phyloP scores from a whole-genome alignment of 1,284 basidiomycete genomes.

The Fomitopsis schrenkii region DNA sequence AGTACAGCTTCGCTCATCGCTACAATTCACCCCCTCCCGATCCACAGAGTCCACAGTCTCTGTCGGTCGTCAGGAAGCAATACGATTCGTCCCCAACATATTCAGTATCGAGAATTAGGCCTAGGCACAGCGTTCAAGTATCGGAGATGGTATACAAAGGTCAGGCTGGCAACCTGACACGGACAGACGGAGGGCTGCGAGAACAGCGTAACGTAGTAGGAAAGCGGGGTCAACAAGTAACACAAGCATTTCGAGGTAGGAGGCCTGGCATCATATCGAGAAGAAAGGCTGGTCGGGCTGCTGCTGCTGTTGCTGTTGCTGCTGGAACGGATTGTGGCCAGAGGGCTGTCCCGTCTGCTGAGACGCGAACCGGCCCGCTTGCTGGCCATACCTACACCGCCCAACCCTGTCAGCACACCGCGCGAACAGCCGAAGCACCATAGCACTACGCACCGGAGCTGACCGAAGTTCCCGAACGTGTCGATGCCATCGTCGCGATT shows the following conservation, averaged over 20 bases:
- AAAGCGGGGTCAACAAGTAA: neutral
- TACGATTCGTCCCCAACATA: too few relatives aligned
- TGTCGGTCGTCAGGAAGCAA: too few relatives aligned
- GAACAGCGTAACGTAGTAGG: neutral
- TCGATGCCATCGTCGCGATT: conserved; percentile 84
- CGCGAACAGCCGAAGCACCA: neutral
- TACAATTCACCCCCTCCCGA: too few relatives aligned
- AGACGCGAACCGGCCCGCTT: conserved; percentile 50
- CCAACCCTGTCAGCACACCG: neutral
- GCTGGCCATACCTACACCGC: conserved; percentile 56
- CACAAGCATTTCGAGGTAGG: neutral
- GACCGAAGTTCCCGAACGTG: conserved; percentile 89
- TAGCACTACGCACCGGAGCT: conserved; percentile 51
- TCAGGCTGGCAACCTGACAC: too few relatives aligned
- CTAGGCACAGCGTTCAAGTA: too few relatives aligned
- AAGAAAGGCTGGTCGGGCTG: conserved; percentile 82
- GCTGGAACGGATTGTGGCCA: conserved; percentile 75
- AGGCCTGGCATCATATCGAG: conserved; percentile 45
- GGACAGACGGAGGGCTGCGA: too few relatives aligned
- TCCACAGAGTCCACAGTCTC: too few relatives aligned
- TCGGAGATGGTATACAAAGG: too few relatives aligned
- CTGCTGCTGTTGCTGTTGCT: conserved; percentile 50
- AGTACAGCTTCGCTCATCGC: too few relatives aligned
- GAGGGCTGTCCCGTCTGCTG: conserved; percentile 53
- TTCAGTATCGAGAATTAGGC: too few relatives aligned